Evolutionary conservation across 2,329 filamentous ascomycete genomes (phyloP).

Genomic region (Pseudocercospora ulei): DNA sequence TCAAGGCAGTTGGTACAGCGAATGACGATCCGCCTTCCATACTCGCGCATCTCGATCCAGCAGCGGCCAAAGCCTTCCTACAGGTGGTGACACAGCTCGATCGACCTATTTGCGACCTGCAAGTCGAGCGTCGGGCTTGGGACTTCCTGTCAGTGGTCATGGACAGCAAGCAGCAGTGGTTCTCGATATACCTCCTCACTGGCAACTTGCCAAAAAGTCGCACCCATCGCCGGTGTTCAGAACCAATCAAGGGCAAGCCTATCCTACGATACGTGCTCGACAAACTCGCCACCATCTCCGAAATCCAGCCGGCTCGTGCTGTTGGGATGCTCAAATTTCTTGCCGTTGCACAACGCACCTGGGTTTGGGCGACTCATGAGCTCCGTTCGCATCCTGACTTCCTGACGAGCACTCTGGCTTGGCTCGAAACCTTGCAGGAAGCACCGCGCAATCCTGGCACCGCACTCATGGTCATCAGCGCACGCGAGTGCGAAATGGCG

Average conservation of each 20-base stretch:
- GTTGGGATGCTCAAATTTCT: slow-evolving; percentile 78
- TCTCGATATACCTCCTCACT: slow-evolving; percentile 84
- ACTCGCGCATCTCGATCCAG: slow-evolving; percentile 76
- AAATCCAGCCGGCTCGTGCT: slow-evolving; percentile 55
- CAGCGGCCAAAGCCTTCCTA: slow-evolving; percentile 75
- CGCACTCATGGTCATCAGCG: slow-evolving; percentile 29
- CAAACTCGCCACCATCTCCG: slow-evolving; percentile 54
- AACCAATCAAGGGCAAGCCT: slow-evolving; percentile 49
- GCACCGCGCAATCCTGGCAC: slow-evolving; percentile 34
- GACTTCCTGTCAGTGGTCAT: slow-evolving; percentile 76
- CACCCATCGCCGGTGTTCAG: slow-evolving; percentile 44
- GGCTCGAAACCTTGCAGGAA: slow-evolving; percentile 52
- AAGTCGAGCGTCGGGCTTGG: slow-evolving; percentile 65
- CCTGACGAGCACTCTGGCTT: slow-evolving; percentile 60
- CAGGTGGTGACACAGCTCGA: slow-evolving; percentile 67
- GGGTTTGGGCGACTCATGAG: slow-evolving; percentile 85
- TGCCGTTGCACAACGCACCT: slow-evolving; percentile 79
- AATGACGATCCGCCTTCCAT: slow-evolving; percentile 77
- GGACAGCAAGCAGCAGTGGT: slow-evolving; percentile 86
- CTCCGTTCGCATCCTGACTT: slow-evolving; percentile 65
- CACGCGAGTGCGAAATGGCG: slow-evolving; percentile 49
- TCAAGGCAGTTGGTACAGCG: slow-evolving; percentile 20
- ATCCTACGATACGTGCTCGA: slow-evolving; percentile 66
- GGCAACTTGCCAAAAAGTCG: slow-evolving; percentile 71
- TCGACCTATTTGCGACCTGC: slow-evolving; percentile 57